Percentiles rank a stretch among this genome's conserved stretches.
Conservation (phyloP, 2,329 filamentous ascomycete genomes). For the Talaromyces sp. region DNA sequence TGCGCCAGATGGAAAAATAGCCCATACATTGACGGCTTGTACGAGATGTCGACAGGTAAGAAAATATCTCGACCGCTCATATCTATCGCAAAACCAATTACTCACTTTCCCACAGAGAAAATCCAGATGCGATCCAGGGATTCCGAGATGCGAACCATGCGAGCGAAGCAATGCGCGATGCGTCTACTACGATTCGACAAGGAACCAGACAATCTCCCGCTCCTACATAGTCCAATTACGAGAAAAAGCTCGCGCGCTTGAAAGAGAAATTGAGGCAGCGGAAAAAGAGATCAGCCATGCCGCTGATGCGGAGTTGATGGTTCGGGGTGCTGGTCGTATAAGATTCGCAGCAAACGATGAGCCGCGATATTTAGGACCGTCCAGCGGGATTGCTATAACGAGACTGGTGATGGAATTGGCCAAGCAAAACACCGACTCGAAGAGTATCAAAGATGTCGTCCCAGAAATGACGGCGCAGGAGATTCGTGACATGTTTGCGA, state of each 20-base stretch:
- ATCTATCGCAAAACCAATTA: slow-evolving; percentile 8
- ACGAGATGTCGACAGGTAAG: slow-evolving; percentile 47
- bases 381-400: slow-evolving; percentile 92
- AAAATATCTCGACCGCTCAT: background rate
- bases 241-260: slow-evolving; percentile 74
- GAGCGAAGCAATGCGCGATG: slow-evolving; percentile 86
- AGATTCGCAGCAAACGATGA: slow-evolving; percentile 81
- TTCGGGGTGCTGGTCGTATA: slow-evolving; percentile 80
- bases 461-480: slow-evolving; percentile 65
- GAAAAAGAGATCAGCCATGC: slow-evolving; percentile 70
- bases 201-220: slow-evolving; percentile 78
- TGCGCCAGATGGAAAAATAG: slow-evolving; percentile 35
- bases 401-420: slow-evolving; percentile 93
- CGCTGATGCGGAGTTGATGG: slow-evolving; percentile 73
- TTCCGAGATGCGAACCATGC: slow-evolving; percentile 88
- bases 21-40: slow-evolving; percentile 47
- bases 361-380: slow-evolving; percentile 83
- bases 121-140: slow-evolving; percentile 87
- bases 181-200: slow-evolving; percentile 90
- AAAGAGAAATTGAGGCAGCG: slow-evolving; percentile 72
- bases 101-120: slow-evolving; percentile 61
- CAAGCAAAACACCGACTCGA: slow-evolving; percentile 85
- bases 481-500: slow-evolving; percentile 61
- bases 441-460: slow-evolving; percentile 87
- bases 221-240: slow-evolving; percentile 91